Percentiles rank a stretch among this genome's conserved stretches.
These are phyloP conservation scores for Hypoxylon cercidicola DNA, from an alignment of 495 filamentous ascomycete genomes.

Conservation along the genomic window DNA sequence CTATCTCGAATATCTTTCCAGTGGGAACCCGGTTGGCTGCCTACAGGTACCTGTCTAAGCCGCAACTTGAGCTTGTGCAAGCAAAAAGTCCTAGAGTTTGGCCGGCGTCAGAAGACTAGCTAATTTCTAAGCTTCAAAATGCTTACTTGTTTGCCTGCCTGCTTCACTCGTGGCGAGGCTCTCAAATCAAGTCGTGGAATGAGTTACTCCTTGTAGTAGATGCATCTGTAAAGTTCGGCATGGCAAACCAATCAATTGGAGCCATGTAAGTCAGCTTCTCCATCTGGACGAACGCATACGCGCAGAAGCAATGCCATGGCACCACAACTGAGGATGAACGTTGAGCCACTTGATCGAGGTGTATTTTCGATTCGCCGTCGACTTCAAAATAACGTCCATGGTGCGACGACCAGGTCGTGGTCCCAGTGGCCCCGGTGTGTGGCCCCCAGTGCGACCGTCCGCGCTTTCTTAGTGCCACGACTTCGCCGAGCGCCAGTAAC, in stretches of 20 bases:
- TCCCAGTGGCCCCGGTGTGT: too few species aligned
- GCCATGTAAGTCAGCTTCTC: slow-evolving; percentile 38
- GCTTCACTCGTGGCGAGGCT: slow-evolving; percentile 19
- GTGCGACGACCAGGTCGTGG: slow-evolving; percentile 23
- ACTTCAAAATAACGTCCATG: slow-evolving; percentile 15
- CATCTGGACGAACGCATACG: slow-evolving; percentile 29
- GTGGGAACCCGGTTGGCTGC: slow-evolving; percentile 20
- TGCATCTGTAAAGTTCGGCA: slow-evolving; percentile 19
- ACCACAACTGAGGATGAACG: slow-evolving; percentile 19
- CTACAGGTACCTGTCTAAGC: slow-evolving; percentile 19
- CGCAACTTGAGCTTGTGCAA: slow-evolving; percentile 7
- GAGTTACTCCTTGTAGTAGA: slow-evolving; percentile 10
- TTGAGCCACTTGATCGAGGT: slow-evolving; percentile 19
- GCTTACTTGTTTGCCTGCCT: slow-evolving; percentile 23
- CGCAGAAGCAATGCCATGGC: slow-evolving; percentile 27
- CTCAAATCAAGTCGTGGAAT: slow-evolving; percentile 9
- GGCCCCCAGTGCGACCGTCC: slow-evolving; percentile 33
- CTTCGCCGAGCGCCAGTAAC: slow-evolving; percentile 28
- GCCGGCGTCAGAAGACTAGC: slow-evolving; percentile 13
- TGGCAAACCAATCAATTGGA: slow-evolving; percentile 28
- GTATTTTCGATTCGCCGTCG: slow-evolving; percentile 27
- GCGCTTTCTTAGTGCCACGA: slow-evolving; percentile 30
- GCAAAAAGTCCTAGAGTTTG: slow-evolving; percentile 7
- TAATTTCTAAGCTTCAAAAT: slow-evolving; percentile 14
- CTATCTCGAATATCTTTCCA: slow-evolving; percentile 15